Base-by-base conservation (phyloP, 306 rosid species). In the Parietaria judaica region DNA sequence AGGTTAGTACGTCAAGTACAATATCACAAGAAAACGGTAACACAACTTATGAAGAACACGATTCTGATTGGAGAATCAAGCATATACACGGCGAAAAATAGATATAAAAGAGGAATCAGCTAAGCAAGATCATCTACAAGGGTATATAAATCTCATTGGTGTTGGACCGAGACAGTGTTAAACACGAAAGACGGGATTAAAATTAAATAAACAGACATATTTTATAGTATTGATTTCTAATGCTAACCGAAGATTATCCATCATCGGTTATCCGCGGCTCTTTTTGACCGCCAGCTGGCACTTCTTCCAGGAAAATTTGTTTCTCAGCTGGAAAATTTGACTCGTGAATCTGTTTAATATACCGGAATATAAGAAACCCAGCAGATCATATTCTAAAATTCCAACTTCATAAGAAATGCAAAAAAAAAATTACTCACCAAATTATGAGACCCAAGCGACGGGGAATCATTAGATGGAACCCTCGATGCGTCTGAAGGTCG, bases 401-500 rank as follows among this genome's bases (percentile, higher is more conserved):
- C 54, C 38, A 39, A 5, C 45, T 41, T 5, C 45, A 41, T 31
- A 5, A n/a, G 7, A 51, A 55, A 38, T 51, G 71, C 46, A 64
- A 73, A 70, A 75, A 7, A 13, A 46, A 46, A 7, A 1, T 46
- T 46, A 68, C 79, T 70, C 74, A 85, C 96, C 86, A 23, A 41
- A 48, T 63, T 60, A 49, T 66, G 66, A 74, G 86, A 49, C 66
- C 74, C 76, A 58, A 61, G 70, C 50, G 87, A 55, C 15, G 46
- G 13, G 6, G 68, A 16, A 36, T 67, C 70, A 35, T 56, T 77
- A 35, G 36, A 74, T 58, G 76, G 76, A 74, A 66, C 11, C 51
- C 52, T 11, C 11, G 94, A 81, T 62, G 79, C 63, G 66, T 79
- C 82, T 3, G 76, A 73, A 38, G 96, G 94, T 69, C 88, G 81